Evolutionary conservation across 306 rosid species (phyloP).

Genomic region (Phaseolus lunatus): DNA sequence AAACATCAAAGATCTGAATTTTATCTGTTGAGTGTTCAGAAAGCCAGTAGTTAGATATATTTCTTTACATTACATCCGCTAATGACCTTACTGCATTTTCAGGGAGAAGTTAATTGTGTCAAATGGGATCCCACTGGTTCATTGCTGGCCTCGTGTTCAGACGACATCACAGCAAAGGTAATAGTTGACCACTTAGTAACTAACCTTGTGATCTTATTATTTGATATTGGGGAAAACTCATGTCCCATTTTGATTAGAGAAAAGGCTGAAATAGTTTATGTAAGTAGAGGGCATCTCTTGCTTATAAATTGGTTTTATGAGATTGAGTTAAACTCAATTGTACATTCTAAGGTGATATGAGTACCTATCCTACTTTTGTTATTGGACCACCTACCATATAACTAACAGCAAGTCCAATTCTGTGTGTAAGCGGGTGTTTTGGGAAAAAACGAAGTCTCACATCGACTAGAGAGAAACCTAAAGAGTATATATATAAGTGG

Average conservation of each 20-base stretch:
- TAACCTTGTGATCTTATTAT: conserved; percentile 20
- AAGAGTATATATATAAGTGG: background rate
- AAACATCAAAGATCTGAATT: conserved; percentile 16
- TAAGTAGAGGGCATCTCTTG: background rate
- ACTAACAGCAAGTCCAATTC: background rate
- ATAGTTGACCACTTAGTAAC: conserved; percentile 16
- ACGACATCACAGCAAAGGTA: conserved; percentile 94
- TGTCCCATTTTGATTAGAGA: background rate
- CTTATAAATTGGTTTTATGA: background rate
- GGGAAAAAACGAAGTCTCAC: background rate
- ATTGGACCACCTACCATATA: background rate
- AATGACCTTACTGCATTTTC: conserved; percentile 44
- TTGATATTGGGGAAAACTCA: background rate
- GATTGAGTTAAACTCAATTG: background rate
- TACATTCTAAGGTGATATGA: no score
- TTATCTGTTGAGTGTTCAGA: conserved; percentile 1
- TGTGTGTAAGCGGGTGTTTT: background rate
- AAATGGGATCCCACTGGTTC: conserved; percentile 98
- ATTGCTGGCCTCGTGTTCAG: conserved; percentile 93
- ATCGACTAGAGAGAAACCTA: background rate
- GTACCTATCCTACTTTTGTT: background rate
- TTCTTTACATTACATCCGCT: conserved; percentile 42
- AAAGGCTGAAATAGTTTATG: background rate
- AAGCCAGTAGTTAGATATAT: conserved; percentile 7
- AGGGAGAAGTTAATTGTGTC: conserved; percentile 97